Percentiles rank a stretch among this genome's conserved stretches.
phyloP scores from a whole-genome alignment of 1,284 basidiomycete species.

The Apiotrichum montevideense region DNA sequence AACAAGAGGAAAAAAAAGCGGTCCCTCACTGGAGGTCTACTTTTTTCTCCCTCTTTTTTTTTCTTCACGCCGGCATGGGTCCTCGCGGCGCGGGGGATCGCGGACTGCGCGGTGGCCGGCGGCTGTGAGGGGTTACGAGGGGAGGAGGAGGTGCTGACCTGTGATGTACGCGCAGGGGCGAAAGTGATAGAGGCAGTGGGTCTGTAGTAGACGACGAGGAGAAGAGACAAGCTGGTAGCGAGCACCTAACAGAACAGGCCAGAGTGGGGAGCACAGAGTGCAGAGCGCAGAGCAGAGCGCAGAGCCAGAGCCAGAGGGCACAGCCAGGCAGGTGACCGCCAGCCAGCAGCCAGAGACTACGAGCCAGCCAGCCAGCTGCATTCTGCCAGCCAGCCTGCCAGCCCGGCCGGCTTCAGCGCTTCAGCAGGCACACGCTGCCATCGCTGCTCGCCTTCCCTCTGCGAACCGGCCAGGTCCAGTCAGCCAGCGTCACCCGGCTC shows the following conservation, averaged over 20 bases:
- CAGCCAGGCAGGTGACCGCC: background rate
- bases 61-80: background rate
- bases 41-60: background rate
- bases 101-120: too few species aligned
- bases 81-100: too few species aligned
- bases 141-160: slow-evolving; percentile 10
- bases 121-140: background rate
- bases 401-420: too few species aligned
- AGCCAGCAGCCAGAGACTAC: background rate
- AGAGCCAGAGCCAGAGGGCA: background rate
- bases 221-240: background rate
- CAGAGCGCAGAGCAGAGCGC: too few species aligned
- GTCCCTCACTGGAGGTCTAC: too few species aligned
- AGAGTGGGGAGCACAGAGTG: background rate
- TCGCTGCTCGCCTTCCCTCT: too few species aligned
- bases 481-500: too few species aligned
- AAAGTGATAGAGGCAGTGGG: slow-evolving; percentile 5
- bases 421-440: too few species aligned
- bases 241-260: background rate
- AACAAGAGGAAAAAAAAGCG: too few species aligned
- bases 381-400: background rate
- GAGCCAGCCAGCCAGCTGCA: background rate
- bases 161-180: slow-evolving; percentile 12
- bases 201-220: slow-evolving; percentile 14
- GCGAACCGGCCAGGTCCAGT: too few species aligned